Base-by-base conservation (phyloP, 306 rosid species). In the Trifolium fragiferum region DNA sequence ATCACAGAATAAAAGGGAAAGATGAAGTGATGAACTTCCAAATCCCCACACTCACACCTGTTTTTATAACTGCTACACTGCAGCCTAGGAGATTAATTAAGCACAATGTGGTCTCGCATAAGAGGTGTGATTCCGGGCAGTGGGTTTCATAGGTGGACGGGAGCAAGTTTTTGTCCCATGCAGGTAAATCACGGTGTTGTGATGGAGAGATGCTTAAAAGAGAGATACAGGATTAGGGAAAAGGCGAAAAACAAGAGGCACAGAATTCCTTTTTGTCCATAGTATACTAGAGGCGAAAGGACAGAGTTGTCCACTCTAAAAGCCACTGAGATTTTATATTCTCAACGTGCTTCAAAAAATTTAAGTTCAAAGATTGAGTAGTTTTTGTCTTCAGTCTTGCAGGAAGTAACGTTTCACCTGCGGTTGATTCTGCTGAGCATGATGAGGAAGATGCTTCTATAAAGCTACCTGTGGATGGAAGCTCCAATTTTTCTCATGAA, bases 361-460 rank as follows among this genome's bases (percentile, higher is more conserved):
- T 50, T 54, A 14, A 46, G 20, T 47, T 70, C 27, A 64, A 73
- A 66, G 49, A 76, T 59, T 79, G 73, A 79, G 63, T 81, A 33
- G n/a, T 53, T 46, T 44, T 81, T 83, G 78, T 81, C 66, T 85
- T 68, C 72, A 90, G 96, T 65, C 76, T 33, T 51, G 81, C 80
- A 75, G 91, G 82, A 62, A 49, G 70, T 79, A 70, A 81, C 67
- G 81, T 59, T 84, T 72, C 74, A 9, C 73, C 86, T 40, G 88
- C 75, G 55, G 68, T 73, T 83, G 77, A 74, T 83, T 81, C 89
- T 76, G 76, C 53, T 47, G 41, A 68, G 62, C 72, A 85, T 67
- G 85, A 81, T 53, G 89, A 79, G 62, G 88, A 84, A 64, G 78
- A 86, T 75, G 70, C 82, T 62, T 11, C 74, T 70, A 47, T 49